Base-by-base conservation (phyloP, 192 early-diverging fungal species). In the Funneliformis geosporum region DNA sequence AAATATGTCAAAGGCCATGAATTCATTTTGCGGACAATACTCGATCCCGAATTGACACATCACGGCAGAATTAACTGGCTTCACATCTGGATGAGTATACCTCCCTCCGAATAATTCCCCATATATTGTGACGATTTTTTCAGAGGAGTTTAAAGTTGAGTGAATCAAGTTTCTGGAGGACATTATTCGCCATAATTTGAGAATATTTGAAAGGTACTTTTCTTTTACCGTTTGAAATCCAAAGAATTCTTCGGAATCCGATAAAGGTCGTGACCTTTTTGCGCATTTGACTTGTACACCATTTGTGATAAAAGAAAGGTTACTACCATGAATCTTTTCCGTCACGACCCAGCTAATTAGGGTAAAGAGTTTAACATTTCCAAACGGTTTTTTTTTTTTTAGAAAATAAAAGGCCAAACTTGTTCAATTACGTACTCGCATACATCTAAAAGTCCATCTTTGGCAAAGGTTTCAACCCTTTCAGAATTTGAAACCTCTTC, bases 61-160 rank as follows among this genome's bases (percentile, higher is more conserved):
- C 27, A 40, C 18, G n/a, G 39, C 40, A 40, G 14, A 14, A 42
- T 70, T 70, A 9, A 70, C 8, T 21, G 68, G 68, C 42, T 70
- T 70, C 9, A 70, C 21, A 40, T 70, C 40, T 10, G 68, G 68
- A 21, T 70, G 68, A n/a, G 33, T 1, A 42, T 70, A 70, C 18
- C 27, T n/a, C 16, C 68, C 68, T 11, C 68, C 68, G 42, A 70
- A 70, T 40, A 70, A n/a, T 70, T 70, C 68, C 16, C 68, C 68
- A 21, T 28, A 70, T 33, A 70, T 40, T 18, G 42, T 70, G 43
- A 70, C n/a, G 5, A 39, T 40, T 42, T 40, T 40, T 39, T 40
- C 68, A 43, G 18, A 6, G 21, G 50, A 55, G 6, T 18, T 6
- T 0, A 18, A n/a, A 18, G 16, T 4, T 4, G 2, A 16, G 5